A percentile compares a stretch with the other conserved stretches of the same genome.
Conservation (phyloP, 179 eudicot species). For the Sideroxylon spinosum region DNA sequence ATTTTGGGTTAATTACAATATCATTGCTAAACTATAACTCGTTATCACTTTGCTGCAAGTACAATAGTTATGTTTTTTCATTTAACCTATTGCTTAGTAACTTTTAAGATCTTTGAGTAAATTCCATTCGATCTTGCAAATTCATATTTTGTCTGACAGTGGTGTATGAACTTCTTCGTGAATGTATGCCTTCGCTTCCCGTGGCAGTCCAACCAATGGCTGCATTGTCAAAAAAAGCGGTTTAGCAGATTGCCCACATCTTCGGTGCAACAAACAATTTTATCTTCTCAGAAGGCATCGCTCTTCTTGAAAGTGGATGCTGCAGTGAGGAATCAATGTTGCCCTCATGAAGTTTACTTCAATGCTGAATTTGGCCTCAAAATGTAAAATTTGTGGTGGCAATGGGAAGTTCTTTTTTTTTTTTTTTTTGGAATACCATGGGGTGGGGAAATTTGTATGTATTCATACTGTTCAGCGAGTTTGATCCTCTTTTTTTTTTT, state of each 20-base stretch:
- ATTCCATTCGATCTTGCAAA: conserved; percentile 32
- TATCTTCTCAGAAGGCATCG: conserved; percentile 29
- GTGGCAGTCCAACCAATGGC: conserved; percentile 51
- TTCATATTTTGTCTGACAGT: conserved; percentile 82
- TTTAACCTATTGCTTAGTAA: no score
- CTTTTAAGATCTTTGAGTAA: neutral
- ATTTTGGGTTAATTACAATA: no score
- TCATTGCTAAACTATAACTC: no score
- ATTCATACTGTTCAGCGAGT: no score
- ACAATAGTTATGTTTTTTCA: no score
- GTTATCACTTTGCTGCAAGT: no score
- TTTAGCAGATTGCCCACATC: conserved; percentile 47
- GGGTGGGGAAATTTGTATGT: no score
- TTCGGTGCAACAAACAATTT: conserved; percentile 52
- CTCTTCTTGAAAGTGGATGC: conserved; percentile 18
- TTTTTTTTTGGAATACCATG: neutral
- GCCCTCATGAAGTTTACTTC: conserved; percentile 12
- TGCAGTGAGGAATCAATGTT: neutral
- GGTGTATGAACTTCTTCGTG: conserved; percentile 59
- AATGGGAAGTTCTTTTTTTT: neutral
- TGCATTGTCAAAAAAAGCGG: conserved; percentile 37
- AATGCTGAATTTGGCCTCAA: neutral
- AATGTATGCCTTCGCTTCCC: conserved; percentile 74
- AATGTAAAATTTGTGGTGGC: neutral
- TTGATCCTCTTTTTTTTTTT: no score